These are phyloP conservation scores for Trichosanthes cucumerina DNA, from an alignment of 306 rosid genomes.

Conservation along the genomic window DNA sequence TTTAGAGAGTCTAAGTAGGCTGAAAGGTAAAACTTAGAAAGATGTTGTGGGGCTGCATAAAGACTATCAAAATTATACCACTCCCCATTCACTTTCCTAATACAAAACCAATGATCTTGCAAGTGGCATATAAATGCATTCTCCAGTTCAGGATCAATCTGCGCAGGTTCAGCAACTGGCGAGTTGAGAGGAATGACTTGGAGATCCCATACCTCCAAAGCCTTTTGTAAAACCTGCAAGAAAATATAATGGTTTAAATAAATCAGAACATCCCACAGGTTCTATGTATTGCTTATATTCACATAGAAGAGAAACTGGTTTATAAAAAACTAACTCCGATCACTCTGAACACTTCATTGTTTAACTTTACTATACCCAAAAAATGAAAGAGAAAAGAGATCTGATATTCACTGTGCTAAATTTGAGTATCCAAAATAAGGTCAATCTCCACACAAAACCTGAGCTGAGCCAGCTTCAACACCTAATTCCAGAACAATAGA, in stretches of 20 bases:
- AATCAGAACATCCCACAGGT: neutral
- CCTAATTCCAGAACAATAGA: neutral
- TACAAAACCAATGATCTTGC: conserved; percentile 97
- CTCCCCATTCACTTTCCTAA: conserved; percentile 82
- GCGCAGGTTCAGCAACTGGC: conserved; percentile 95
- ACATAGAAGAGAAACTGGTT: neutral
- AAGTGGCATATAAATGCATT: conserved; percentile 91
- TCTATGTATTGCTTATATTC: neutral
- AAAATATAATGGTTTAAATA: neutral
- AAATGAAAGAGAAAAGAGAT: neutral
- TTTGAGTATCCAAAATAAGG: neutral
- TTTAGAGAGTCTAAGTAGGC: conserved; percentile 85
- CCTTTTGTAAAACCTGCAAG: conserved; percentile 88
- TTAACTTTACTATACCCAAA: neutral
- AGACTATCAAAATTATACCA: conserved; percentile 98
- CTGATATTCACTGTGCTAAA: neutral
- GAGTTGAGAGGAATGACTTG: conserved; percentile 97
- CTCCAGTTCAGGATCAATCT: conserved; percentile 89
- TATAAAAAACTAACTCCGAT: neutral
- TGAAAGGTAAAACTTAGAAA: conserved; percentile 93
- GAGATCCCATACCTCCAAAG: conserved; percentile 95
- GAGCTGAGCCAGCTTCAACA: neutral
- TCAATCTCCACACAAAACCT: neutral
- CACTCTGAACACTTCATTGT: neutral
- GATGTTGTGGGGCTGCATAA: conserved; percentile 87